Evolutionary conservation across 2,329 filamentous ascomycete genomes (phyloP).

Genomic region (Arthrobotrys megalospora): DNA sequence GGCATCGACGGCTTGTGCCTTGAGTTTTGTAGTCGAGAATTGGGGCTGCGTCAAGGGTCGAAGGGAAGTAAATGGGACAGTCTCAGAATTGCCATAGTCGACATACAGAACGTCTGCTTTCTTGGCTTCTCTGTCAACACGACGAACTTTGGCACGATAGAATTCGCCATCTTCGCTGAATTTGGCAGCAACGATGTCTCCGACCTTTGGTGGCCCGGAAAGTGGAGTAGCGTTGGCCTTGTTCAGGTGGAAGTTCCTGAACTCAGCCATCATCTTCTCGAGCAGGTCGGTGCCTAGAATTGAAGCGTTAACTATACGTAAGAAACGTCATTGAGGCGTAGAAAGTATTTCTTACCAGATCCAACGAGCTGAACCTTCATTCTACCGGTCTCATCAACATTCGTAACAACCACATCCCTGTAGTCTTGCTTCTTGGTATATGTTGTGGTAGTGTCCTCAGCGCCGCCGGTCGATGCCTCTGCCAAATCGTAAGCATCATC

Average conservation of each 20-base stretch:
- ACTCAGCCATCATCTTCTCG: constrained; percentile 89
- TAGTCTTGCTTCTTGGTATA: constrained; percentile 85
- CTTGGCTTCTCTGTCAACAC: constrained; percentile 92
- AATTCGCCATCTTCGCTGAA: constrained; percentile 91
- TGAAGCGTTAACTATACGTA: neutral
- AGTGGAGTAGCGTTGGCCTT: constrained; percentile 83
- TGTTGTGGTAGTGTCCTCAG: constrained; percentile 71
- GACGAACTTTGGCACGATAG: constrained; percentile 92
- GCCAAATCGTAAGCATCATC: constrained; percentile 78
- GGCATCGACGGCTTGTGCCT: constrained; percentile 88
- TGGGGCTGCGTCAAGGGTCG: constrained; percentile 84
- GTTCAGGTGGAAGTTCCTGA: constrained; percentile 91
- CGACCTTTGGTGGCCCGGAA: constrained; percentile 84
- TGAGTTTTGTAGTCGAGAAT: constrained; percentile 85
- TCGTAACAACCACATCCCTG: constrained; percentile 91
- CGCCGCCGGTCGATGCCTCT: constrained; percentile 70
- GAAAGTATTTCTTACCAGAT: constrained; percentile 49
- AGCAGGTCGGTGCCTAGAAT: constrained; percentile 80
- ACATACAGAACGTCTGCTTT: constrained; percentile 92
- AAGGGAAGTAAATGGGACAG: constrained; percentile 85
- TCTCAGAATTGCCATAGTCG: constrained; percentile 96
- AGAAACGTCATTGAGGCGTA: neutral
- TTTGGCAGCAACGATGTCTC: constrained; percentile 90
- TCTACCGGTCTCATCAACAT: constrained; percentile 84
- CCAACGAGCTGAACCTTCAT: constrained; percentile 94